These are phyloP conservation scores for Sporothrix curviconia DNA, from an alignment of 2,329 filamentous ascomycete species.

Conservation along the genomic window DNA sequence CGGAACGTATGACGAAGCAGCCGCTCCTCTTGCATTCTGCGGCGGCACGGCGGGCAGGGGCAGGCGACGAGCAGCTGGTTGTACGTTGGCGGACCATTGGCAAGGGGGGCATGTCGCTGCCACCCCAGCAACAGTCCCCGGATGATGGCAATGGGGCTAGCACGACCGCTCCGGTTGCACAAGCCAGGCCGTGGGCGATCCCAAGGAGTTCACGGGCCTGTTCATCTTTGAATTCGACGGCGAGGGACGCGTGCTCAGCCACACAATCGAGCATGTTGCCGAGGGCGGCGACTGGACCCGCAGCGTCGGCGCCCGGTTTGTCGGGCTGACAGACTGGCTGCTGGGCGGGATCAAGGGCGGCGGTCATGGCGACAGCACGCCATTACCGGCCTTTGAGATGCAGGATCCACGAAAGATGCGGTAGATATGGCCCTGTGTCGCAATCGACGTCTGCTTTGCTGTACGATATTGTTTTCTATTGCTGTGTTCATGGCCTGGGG, in stretches of 20 bases:
- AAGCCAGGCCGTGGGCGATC: slow-evolving; percentile 21
- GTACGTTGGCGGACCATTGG: slow-evolving; percentile 78
- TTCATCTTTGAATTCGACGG: slow-evolving; percentile 96
- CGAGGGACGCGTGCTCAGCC: slow-evolving; percentile 73
- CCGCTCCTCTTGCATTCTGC: slow-evolving; percentile 34
- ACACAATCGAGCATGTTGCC: slow-evolving; percentile 91
- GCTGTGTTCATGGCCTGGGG: no score
- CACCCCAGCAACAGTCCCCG: neutral
- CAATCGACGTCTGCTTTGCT: no score
- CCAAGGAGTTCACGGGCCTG: slow-evolving; percentile 75
- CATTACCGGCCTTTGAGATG: slow-evolving; percentile 19
- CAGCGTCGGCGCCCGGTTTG: slow-evolving; percentile 72
- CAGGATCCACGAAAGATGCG: slow-evolving; percentile 12
- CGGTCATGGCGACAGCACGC: slow-evolving; percentile 19
- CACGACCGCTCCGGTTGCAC: slow-evolving; percentile 34
- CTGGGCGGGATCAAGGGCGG: slow-evolving; percentile 63
- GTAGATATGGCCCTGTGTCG: no score
- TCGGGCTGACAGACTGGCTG: slow-evolving; percentile 91
- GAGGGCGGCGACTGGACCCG: slow-evolving; percentile 77
- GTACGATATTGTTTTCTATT: no score
- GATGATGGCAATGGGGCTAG: neutral
- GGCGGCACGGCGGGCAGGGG: slow-evolving; percentile 40
- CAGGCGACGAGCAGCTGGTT: slow-evolving; percentile 70
- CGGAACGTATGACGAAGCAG: slow-evolving; percentile 74
- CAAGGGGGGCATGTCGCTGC: neutral